A percentile compares a stretch with the other conserved stretches of the same genome.
phyloP scores from a whole-genome alignment of 2,329 filamentous ascomycete genomes.

The Bipolaris zeicola region DNA sequence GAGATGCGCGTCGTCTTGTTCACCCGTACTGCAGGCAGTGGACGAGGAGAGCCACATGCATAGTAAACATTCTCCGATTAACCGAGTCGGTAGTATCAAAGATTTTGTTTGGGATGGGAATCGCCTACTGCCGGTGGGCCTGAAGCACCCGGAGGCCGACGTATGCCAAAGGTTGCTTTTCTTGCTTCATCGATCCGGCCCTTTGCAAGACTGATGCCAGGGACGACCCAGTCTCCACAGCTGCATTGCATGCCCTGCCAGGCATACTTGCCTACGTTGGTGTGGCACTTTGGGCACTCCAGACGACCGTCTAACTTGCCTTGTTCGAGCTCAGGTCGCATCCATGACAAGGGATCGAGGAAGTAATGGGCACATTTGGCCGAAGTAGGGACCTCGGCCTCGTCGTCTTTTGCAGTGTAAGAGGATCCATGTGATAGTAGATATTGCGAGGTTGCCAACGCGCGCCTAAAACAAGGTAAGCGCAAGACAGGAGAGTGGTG shows the following conservation, averaged over 20 bases:
- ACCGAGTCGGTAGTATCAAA: constrained; percentile 5
- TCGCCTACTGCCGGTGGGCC: constrained; percentile 10
- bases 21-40: background rate
- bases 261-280: constrained; percentile 88
- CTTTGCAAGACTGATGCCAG: constrained; percentile 84
- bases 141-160: constrained; percentile 40
- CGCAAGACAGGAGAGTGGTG: constrained; percentile 18
- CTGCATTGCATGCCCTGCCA: constrained; percentile 96
- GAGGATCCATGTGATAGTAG: constrained; percentile 66
- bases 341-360: constrained; percentile 92
- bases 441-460: constrained; percentile 69
- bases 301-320: constrained; percentile 84
- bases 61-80: background rate
- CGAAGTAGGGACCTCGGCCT: constrained; percentile 11
- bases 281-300: constrained; percentile 82
- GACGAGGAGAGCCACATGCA: background rate
- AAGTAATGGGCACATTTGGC: constrained; percentile 81
- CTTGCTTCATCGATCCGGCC: constrained; percentile 77
- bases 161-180: constrained; percentile 39
- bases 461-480: constrained; percentile 54
- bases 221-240: constrained; percentile 88
- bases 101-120: constrained; percentile 14
- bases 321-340: constrained; percentile 82
- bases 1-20: background rate
- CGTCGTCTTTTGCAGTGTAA: constrained; percentile 19